Evolutionary conservation across 2,329 filamentous ascomycete genomes (phyloP).

Genomic region (Calonectria naviculata): DNA sequence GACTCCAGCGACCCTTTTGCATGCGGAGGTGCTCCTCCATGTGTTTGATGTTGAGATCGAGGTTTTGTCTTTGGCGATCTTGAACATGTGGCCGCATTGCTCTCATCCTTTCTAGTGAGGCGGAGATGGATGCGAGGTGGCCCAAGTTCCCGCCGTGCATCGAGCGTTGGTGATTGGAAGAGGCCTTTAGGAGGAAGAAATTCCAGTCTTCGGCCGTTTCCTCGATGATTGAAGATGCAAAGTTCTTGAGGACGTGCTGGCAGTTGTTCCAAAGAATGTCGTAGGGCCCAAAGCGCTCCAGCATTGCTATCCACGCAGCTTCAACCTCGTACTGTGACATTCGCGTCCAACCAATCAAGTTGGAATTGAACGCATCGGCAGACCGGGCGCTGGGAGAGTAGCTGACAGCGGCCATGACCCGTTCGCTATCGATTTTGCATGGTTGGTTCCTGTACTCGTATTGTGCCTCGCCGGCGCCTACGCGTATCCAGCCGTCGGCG

Average conservation of each 20-base stretch:
- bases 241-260: not conserved
- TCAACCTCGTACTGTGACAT: conserved; percentile 2
- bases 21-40: not conserved
- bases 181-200: not conserved
- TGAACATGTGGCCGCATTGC: not conserved
- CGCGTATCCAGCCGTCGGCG: not conserved
- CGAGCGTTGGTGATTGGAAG: not conserved
- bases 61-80: not conserved
- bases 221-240: not conserved
- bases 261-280: conserved; percentile 11
- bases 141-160: not conserved
- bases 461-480: not conserved
- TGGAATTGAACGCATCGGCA: not conserved
- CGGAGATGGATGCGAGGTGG: not conserved
- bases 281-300: conserved; percentile 4
- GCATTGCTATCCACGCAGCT: not conserved
- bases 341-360: conserved; percentile 8
- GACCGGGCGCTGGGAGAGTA: not conserved
- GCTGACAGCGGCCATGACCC: not conserved
- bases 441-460: conserved; percentile 6
- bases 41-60: not conserved
- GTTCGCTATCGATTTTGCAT: not conserved
- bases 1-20: not conserved
- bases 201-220: not conserved
- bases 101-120: not conserved